These are phyloP conservation scores for Inga laurina DNA, from an alignment of 306 rosid species.

Conservation along the genomic window DNA sequence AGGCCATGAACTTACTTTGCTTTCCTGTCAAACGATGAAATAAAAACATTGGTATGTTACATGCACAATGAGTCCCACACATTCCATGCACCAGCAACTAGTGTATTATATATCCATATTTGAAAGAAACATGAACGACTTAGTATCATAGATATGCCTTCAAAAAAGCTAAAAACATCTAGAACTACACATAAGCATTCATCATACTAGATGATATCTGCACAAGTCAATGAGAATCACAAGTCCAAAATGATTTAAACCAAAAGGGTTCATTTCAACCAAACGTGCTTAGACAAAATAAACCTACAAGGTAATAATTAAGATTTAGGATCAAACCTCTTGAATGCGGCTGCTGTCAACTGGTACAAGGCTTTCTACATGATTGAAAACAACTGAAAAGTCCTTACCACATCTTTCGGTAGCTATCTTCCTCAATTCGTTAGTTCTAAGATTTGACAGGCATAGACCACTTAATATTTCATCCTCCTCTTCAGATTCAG, in stretches of 20 bases:
- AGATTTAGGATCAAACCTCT: neutral
- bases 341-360: neutral
- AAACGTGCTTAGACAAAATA: neutral
- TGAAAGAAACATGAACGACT: neutral
- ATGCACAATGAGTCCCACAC: neutral
- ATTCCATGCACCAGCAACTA: neutral
- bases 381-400: neutral
- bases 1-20: neutral
- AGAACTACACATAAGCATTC: neutral
- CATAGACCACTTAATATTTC: neutral
- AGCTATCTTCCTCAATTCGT: neutral
- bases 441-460: neutral
- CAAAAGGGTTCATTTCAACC: neutral
- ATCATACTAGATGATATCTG: neutral
- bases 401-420: too few relatives aligned
- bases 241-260: neutral
- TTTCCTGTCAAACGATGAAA: neutral
- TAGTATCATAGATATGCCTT: neutral
- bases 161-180: neutral
- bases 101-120: neutral
- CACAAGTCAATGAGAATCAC: neutral
- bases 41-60: neutral
- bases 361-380: conserved; percentile 28
- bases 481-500: neutral
- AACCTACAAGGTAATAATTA: neutral